Evolutionary conservation across 2,329 filamentous ascomycete genomes (phyloP).

Genomic region (Claviceps sp.): DNA sequence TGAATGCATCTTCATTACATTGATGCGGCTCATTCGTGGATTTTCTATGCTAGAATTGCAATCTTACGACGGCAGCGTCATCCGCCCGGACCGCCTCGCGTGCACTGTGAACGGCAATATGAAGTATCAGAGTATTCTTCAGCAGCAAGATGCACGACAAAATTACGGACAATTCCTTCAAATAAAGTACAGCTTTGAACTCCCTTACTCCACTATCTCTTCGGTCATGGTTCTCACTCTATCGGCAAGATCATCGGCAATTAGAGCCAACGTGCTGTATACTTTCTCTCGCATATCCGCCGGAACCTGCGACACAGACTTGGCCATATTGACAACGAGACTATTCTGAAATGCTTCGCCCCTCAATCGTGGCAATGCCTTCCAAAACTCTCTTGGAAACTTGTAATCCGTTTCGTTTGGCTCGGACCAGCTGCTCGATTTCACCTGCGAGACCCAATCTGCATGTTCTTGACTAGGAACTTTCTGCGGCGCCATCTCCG

Average conservation of each 20-base stretch:
- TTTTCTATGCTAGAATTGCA: too few relatives aligned
- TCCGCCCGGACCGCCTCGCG: too few relatives aligned
- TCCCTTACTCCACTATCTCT: neutral
- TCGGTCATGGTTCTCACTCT: neutral
- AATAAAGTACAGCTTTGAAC: neutral
- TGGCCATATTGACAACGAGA: neutral
- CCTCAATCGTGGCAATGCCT: neutral
- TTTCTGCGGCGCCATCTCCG: neutral
- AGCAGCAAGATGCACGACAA: too few relatives aligned
- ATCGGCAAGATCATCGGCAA: neutral
- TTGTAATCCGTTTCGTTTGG: neutral
- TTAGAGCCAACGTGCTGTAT: neutral
- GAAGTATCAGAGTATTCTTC: too few relatives aligned
- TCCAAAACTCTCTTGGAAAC: neutral
- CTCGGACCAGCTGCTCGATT: neutral
- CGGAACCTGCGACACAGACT: neutral
- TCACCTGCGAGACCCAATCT: neutral
- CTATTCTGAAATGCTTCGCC: neutral
- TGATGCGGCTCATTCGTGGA: too few relatives aligned
- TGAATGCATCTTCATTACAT: too few relatives aligned
- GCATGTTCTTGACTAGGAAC: neutral
- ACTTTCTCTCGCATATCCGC: neutral
- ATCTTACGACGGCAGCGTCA: too few relatives aligned
- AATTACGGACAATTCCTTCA: too few relatives aligned
- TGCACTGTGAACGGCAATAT: too few relatives aligned